Percentiles rank a stretch among this genome's conserved stretches.
These are phyloP conservation scores for Pseudozyma sp. DNA, from an alignment of 1,284 basidiomycete genomes.

Conservation along the genomic window DNA sequence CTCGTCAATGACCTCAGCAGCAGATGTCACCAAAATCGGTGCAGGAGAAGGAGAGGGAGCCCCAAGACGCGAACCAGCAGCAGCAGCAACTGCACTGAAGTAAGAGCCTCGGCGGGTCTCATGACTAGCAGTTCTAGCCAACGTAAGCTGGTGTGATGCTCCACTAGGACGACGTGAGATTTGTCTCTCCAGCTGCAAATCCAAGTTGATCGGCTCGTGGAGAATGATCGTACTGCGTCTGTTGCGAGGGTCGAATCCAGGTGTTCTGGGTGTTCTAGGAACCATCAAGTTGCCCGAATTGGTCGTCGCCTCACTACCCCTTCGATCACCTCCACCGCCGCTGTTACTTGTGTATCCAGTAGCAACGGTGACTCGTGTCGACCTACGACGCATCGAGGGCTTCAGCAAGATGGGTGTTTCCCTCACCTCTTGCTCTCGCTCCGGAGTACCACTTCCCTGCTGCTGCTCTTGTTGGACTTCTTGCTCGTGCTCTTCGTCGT, in stretches of 20 bases:
- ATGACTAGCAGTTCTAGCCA: constrained; percentile 25
- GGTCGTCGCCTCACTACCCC: constrained; percentile 15
- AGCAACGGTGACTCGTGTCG: constrained; percentile 2
- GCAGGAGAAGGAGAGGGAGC: background rate
- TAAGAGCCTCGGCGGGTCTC: constrained; percentile 30
- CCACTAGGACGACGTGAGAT: constrained; percentile 12
- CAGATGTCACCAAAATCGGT: background rate
- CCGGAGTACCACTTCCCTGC: constrained; percentile 1
- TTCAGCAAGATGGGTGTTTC: constrained; percentile 4
- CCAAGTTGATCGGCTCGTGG: constrained; percentile 24
- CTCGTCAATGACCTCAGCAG: constrained; percentile 1
- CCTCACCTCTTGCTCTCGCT: background rate
- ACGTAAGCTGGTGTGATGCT: constrained; percentile 25
- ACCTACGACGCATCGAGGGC: constrained; percentile 11
- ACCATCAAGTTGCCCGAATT: constrained; percentile 2
- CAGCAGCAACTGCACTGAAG: constrained; percentile 21
- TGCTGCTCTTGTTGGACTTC: constrained; percentile 7
- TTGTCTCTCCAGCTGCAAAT: constrained; percentile 8
- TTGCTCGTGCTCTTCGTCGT: background rate
- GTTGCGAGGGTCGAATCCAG: constrained; percentile 28
- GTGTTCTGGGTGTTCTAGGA: constrained; percentile 19
- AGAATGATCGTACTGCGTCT: constrained; percentile 38
- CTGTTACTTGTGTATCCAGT: background rate
- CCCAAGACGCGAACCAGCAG: constrained; percentile 24
- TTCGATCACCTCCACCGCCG: constrained; percentile 3